Conservation (phyloP, 225 moss, liverwort and hornwort species). For the Marchantia polymorpha region DNA sequence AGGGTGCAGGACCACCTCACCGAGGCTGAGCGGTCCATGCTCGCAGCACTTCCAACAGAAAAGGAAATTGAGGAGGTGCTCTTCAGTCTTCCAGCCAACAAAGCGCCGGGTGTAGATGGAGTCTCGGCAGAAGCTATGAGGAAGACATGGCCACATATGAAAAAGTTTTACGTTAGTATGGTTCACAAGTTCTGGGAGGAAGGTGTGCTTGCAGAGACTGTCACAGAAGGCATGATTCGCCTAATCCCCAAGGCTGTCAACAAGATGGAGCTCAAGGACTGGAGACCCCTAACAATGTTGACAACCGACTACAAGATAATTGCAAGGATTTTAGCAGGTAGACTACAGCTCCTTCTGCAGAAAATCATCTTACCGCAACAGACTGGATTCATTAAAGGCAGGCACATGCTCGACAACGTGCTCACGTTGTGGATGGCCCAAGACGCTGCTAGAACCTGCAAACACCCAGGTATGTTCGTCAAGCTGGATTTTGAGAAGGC, state of each 20-base stretch:
- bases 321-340: not conserved
- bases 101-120: not conserved
- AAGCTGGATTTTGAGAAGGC: slow-evolving; percentile 1
- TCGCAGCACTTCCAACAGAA: not conserved
- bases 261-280: not conserved
- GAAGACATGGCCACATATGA: no score
- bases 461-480: not conserved
- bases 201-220: no score
- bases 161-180: no score
- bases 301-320: not conserved
- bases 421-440: not conserved
- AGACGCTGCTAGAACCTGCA: not conserved
- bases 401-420: not conserved
- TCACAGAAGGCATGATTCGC: no score
- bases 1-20: not conserved
- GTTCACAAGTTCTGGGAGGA: not conserved
- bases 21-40: not conserved
- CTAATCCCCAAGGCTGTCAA: not conserved
- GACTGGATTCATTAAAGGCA: not conserved
- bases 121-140: not conserved
- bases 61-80: not conserved
- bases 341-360: not conserved
- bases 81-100: not conserved
- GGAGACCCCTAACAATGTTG: not conserved
- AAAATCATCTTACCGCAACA: not conserved